Conservation (phyloP, 345 rosid species). For the Xanthoceras sorbifolium region DNA sequence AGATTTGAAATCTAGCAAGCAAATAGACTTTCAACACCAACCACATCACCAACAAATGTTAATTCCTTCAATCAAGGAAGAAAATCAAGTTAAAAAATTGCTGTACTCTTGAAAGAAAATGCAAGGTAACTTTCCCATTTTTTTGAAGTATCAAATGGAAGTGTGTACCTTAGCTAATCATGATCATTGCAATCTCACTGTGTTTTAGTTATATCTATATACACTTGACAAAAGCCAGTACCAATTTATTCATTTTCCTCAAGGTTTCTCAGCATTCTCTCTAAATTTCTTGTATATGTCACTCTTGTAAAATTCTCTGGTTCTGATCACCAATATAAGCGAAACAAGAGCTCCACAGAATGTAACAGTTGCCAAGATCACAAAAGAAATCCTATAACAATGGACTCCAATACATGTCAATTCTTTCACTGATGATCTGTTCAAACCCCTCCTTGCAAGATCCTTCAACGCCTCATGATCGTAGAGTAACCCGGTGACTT, state of each 20-base stretch:
- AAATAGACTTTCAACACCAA: no score
- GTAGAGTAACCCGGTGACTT: conserved; percentile 64
- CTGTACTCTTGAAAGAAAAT: no score
- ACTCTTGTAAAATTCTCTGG: conserved; percentile 68
- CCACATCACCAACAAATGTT: no score
- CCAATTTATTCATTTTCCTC: not conserved
- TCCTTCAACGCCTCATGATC: conserved; percentile 67
- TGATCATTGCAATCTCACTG: no score
- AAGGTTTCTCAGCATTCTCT: conserved; percentile 29
- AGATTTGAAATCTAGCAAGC: not conserved
- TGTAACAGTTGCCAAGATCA: conserved; percentile 50
- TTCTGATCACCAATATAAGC: conserved; percentile 62
- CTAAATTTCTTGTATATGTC: conserved; percentile 85
- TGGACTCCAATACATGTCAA: conserved; percentile 58
- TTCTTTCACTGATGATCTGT: conserved; percentile 58
- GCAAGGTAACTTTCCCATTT: no score
- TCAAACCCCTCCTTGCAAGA: conserved; percentile 47
- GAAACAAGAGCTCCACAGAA: conserved; percentile 65
- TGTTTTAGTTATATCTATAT: not conserved
- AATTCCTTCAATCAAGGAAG: no score
- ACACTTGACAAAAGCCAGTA: not conserved
- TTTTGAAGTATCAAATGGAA: no score
- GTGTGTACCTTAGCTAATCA: no score
- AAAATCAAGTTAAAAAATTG: no score
- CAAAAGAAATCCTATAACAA: conserved; percentile 68